These are phyloP conservation scores for Pythium coloratum DNA, from an alignment of 352 stramenopile species.

Conservation along the genomic window DNA sequence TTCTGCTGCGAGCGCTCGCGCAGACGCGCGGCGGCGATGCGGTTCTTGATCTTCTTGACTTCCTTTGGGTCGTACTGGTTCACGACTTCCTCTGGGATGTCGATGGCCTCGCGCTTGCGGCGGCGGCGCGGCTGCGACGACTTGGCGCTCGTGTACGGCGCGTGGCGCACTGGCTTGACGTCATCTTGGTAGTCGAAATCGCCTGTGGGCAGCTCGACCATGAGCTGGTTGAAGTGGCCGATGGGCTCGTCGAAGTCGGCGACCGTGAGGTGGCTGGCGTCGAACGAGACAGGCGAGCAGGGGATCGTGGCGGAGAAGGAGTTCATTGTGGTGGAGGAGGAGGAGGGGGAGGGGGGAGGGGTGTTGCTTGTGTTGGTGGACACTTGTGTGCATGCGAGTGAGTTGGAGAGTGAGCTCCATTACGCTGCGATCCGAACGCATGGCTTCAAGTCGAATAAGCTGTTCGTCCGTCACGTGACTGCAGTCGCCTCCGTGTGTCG, in stretches of 20 bases:
- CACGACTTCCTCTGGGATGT: constrained; percentile 37
- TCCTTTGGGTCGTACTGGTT: constrained; percentile 37
- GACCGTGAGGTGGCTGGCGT: constrained; percentile 15
- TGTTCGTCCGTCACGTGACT: neutral
- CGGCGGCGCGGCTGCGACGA: constrained; percentile 27
- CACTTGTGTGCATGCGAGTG: constrained; percentile 26
- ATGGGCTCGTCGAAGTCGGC: constrained; percentile 11
- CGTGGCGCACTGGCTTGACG: constrained; percentile 14
- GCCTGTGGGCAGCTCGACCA: constrained; percentile 20
- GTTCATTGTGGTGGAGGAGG: constrained; percentile 21
- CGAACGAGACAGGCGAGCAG: constrained; percentile 24
- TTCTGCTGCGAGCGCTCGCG: constrained; percentile 53
- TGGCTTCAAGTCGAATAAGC: neutral
- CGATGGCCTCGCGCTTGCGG: constrained; percentile 52
- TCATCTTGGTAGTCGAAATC: constrained; percentile 21
- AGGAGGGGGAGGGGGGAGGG: neutral
- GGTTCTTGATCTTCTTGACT: constrained; percentile 57
- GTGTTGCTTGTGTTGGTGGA: constrained; percentile 9
- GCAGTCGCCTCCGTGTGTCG: neutral
- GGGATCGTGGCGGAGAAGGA: constrained; percentile 1
- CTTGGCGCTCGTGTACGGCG: constrained; percentile 25
- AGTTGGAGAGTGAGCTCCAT: constrained; percentile 27
- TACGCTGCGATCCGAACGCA: constrained; percentile 1
- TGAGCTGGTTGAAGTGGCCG: constrained; percentile 23
- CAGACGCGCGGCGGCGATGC: constrained; percentile 41